Conservation (phyloP, 225 moss, liverwort and hornwort genomes). For the Lunularia cruciata region DNA sequence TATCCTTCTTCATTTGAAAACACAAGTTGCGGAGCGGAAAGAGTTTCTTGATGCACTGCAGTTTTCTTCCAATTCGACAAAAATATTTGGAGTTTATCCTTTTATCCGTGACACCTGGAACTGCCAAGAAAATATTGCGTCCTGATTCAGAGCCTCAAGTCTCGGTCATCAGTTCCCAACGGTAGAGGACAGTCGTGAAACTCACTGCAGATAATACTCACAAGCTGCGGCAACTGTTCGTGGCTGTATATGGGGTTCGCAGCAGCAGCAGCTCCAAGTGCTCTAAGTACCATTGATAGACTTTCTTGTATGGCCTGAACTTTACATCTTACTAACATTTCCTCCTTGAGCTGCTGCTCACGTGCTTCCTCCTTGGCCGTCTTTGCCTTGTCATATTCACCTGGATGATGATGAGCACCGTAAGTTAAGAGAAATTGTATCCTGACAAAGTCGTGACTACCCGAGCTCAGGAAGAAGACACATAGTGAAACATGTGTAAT, state of each 20-base stretch:
- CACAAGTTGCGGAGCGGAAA: too few relatives aligned
- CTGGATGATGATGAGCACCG: conserved; percentile 30
- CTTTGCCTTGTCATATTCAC: conserved; percentile 69
- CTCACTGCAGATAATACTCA: conserved; percentile 22
- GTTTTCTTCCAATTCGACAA: too few relatives aligned
- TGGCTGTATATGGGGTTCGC: conserved; percentile 84
- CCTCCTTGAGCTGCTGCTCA: conserved; percentile 76
- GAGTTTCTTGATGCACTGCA: too few relatives aligned
- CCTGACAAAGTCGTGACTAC: neutral
- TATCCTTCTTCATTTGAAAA: too few relatives aligned
- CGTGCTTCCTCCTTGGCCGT: conserved; percentile 91
- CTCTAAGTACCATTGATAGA: conserved; percentile 69
- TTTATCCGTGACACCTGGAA: too few relatives aligned
- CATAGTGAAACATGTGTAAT: neutral
- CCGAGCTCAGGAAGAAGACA: neutral
- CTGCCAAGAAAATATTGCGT: too few relatives aligned
- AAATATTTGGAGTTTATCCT: too few relatives aligned
- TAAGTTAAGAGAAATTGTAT: neutral
- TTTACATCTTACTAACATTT: conserved; percentile 59
- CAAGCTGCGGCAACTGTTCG: conserved; percentile 84
- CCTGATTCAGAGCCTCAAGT: too few relatives aligned
- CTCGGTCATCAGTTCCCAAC: too few relatives aligned
- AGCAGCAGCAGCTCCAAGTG: conserved; percentile 71
- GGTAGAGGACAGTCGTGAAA: too few relatives aligned
- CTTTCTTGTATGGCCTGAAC: conserved; percentile 63